phyloP scores from a whole-genome alignment of 352 stramenopile genomes.

The Pythium pyrilobum region DNA sequence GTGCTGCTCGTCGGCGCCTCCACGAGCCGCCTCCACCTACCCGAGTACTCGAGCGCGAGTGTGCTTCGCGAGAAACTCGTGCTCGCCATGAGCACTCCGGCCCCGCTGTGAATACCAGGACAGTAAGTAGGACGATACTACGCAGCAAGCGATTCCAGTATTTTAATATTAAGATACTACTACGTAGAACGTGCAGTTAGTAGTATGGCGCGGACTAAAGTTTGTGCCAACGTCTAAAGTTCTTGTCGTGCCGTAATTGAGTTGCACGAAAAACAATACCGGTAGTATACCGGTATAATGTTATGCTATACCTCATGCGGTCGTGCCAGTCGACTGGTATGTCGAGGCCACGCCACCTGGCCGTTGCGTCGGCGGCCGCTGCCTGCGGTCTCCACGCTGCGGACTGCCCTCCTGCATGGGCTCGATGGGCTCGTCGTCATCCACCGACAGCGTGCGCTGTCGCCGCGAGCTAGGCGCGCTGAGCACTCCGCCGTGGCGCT shows the following conservation, averaged over 20 bases:
- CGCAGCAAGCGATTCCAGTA: not conserved
- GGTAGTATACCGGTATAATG: too few relatives aligned
- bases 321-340: too few relatives aligned
- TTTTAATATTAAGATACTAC: not conserved
- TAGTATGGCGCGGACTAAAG: not conserved
- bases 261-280: not conserved
- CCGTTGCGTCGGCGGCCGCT: slow-evolving; percentile 1
- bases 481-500: slow-evolving; percentile 44
- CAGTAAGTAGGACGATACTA: not conserved
- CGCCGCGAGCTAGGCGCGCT: slow-evolving; percentile 48
- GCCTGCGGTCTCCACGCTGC: not conserved
- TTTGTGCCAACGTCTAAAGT: not conserved
- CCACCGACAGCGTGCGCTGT: slow-evolving; percentile 50
- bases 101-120: not conserved
- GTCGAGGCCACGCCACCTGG: too few relatives aligned
- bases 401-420: slow-evolving; percentile 31
- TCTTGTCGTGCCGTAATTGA: not conserved
- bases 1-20: slow-evolving; percentile 24
- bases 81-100: slow-evolving; percentile 43
- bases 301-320: too few relatives aligned
- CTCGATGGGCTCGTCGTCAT: slow-evolving; percentile 48
- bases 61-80: slow-evolving; percentile 56
- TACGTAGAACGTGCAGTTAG: too few relatives aligned
- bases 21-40: slow-evolving; percentile 46
- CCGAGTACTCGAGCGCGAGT: slow-evolving; percentile 42